Conservation (phyloP, 345 rosid genomes). For the Heritiera littoralis region DNA sequence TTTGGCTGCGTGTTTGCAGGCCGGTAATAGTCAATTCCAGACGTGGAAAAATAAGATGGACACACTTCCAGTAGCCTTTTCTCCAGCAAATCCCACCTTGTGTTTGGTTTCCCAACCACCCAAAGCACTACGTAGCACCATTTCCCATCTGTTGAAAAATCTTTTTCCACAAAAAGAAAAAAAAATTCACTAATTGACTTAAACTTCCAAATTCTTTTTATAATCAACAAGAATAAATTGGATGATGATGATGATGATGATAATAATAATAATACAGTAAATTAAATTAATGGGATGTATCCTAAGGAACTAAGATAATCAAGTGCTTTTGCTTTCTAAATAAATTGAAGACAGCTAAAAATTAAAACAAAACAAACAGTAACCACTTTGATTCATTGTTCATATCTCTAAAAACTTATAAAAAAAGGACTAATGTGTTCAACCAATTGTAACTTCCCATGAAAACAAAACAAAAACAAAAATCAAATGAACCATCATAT, state of each 20-base stretch:
- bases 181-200: background rate
- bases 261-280: background rate
- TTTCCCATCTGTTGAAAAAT: slow-evolving; percentile 67
- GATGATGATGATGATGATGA: no score
- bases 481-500: background rate
- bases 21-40: slow-evolving; percentile 48
- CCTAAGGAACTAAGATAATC: background rate
- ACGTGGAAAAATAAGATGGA: slow-evolving; percentile 59
- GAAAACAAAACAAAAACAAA: background rate
- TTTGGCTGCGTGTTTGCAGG: slow-evolving; percentile 41
- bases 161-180: slow-evolving; percentile 31
- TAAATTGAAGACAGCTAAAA: background rate
- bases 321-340: slow-evolving; percentile 10
- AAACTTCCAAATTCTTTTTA: background rate
- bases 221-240: background rate
- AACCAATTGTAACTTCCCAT: slow-evolving; percentile 6
- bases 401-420: background rate
- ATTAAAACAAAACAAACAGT: background rate
- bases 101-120: slow-evolving; percentile 55
- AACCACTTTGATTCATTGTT: background rate
- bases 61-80: slow-evolving; percentile 69
- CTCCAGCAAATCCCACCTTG: slow-evolving; percentile 63
- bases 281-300: background rate
- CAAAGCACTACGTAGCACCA: slow-evolving; percentile 71
- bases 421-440: background rate